Evolutionary conservation across 1,284 basidiomycete genomes (phyloP).

Genomic region (Puccinia brachypodii): DNA sequence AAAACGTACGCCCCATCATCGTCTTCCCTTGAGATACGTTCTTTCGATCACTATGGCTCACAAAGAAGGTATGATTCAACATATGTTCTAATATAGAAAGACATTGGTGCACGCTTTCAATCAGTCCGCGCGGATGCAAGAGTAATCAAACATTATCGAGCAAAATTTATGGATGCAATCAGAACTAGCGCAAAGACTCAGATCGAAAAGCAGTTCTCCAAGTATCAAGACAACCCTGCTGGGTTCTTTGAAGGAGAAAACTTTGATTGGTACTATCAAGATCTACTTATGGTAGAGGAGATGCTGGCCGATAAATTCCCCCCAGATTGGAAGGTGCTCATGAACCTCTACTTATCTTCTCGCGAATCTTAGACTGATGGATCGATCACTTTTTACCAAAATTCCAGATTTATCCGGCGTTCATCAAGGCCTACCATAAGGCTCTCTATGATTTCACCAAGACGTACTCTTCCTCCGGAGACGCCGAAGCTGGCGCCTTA

Average conservation of each 20-base stretch:
- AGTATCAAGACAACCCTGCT: conserved; percentile 67
- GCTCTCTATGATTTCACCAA: conserved; percentile 76
- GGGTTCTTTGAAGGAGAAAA: conserved; percentile 69
- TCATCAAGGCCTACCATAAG: conserved; percentile 87
- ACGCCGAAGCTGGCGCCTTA: conserved; percentile 81
- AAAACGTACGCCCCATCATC: conserved; percentile 28
- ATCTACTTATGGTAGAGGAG: conserved; percentile 83
- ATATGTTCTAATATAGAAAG: conserved; percentile 35
- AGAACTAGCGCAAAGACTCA: conserved; percentile 72
- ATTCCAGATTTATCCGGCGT: conserved; percentile 75
- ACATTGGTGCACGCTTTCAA: conserved; percentile 46
- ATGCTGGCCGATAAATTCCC: conserved; percentile 89
- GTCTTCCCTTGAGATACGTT: not conserved
- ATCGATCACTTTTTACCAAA: conserved; percentile 56
- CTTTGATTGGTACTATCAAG: conserved; percentile 89
- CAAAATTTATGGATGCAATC: conserved; percentile 81
- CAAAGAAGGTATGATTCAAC: not conserved
- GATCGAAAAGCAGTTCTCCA: conserved; percentile 70
- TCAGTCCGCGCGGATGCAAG: conserved; percentile 63
- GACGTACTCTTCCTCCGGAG: conserved; percentile 67
- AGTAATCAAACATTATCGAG: conserved; percentile 91
- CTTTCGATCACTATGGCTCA: not conserved
- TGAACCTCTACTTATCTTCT: not conserved
- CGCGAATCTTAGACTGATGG: not conserved
- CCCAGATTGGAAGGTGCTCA: conserved; percentile 61